Base-by-base conservation (phyloP, 495 filamentous ascomycete genomes). In the Venustampulla echinocandica region DNA sequence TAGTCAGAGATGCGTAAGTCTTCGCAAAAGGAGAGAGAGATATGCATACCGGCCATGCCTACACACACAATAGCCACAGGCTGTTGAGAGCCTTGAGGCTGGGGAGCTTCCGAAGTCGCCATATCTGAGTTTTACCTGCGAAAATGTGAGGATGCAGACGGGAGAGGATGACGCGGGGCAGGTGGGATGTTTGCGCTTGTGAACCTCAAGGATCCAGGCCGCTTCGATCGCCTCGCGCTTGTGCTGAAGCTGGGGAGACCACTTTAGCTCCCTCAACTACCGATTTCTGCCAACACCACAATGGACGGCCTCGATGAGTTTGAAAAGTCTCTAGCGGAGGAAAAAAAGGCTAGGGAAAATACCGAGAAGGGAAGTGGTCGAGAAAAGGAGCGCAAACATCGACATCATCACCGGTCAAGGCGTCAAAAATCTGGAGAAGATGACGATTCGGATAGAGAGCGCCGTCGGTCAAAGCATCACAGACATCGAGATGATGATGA, bases 41-140 rank as follows among this genome's bases (percentile, higher is more conserved):
- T n/a, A n/a, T 10, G 38, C 61, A 27, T 58, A 72, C 84, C 88
- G 54, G 92, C 92, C 92, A 98, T 97, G 71, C 92, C 92, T 10
- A 98, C 79, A 66, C 90, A 96, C 55, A 98, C 87, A 52, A 98
- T 81, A 47, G 85, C 84, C 30, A 71, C 67, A 17, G 74, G 73
- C 49, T 18, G 48, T 6, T 15, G 39, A 18, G 22, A 28, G 21
- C 24, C 11, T 6, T 15, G 39, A 18, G 22, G 28, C 25, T 25
- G 15, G 11, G 47, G 2, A 18, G 41, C 21, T 37, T 53, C 21
- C 21, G 56, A 11, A 35, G 52, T 53, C 14, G 56, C 45, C 56
- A 59, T 59, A 18, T 10, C 36, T 35, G 13, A 17, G 1, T 2
- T 39, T 18, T 18, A 14, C 23, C 1, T 30, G 15, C 39, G 36